Conservation (phyloP, 2,329 filamentous ascomycete genomes). For the Macrophomina tecta region DNA sequence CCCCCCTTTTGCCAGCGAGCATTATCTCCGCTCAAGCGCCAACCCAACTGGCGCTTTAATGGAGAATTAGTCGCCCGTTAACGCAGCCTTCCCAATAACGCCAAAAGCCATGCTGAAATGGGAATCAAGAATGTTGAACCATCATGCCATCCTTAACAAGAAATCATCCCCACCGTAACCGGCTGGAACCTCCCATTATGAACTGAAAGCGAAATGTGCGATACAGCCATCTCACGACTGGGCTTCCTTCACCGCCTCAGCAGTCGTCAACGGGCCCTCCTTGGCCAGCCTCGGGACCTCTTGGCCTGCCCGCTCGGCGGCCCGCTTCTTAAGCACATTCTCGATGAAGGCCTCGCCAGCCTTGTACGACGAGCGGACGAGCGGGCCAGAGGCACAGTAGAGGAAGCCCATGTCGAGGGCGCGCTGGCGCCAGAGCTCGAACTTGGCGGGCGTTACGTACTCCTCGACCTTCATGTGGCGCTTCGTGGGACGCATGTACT, state of each 20-base stretch:
- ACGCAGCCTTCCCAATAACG: not conserved
- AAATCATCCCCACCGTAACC: not conserved
- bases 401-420: constrained; percentile 95
- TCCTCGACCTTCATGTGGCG: constrained; percentile 96
- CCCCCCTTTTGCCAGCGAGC: not conserved
- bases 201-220: not conserved
- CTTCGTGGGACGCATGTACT: constrained; percentile 99
- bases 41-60: no score
- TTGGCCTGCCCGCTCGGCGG: constrained; percentile 39
- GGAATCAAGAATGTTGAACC: constrained; percentile 14
- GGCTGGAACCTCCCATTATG: not conserved
- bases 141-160: constrained; percentile 1
- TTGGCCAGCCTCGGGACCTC: not conserved
- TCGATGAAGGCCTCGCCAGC: constrained; percentile 98
- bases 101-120: not conserved
- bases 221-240: not conserved
- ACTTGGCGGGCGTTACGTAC: constrained; percentile 89
- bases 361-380: constrained; percentile 96
- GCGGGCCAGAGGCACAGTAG: constrained; percentile 91
- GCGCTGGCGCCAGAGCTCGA: constrained; percentile 88
- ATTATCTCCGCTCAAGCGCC: not conserved
- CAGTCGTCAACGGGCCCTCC: not conserved
- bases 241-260: constrained; percentile 5
- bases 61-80: no score
- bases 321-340: constrained; percentile 90